These are phyloP conservation scores for Warburgia ugandensis DNA, from an alignment of 164 flowering plant species.

Conservation along the genomic window DNA sequence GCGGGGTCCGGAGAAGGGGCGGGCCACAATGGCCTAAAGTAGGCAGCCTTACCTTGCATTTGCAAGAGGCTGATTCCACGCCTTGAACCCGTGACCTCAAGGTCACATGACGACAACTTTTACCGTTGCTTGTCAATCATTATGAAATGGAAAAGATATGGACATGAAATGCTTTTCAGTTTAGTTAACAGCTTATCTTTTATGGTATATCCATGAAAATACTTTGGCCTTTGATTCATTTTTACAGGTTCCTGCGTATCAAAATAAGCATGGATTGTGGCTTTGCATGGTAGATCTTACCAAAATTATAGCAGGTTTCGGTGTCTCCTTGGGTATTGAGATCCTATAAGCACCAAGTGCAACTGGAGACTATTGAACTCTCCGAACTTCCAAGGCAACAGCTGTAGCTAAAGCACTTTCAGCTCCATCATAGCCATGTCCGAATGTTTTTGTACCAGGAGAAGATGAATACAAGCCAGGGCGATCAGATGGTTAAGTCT, in stretches of 20 bases:
- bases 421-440: slow-evolving; percentile 55
- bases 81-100: no score
- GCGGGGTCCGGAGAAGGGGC: no score
- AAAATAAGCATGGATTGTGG: slow-evolving; percentile 62
- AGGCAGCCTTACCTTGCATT: no score
- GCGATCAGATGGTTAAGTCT: slow-evolving; percentile 73
- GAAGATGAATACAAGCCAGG: slow-evolving; percentile 79
- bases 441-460: slow-evolving; percentile 82
- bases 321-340: slow-evolving; percentile 88
- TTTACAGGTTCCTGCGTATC: slow-evolving; percentile 78
- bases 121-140: no score
- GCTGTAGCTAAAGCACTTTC: slow-evolving; percentile 84
- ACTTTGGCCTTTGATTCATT: not conserved
- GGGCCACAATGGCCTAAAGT: no score
- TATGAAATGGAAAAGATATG: no score
- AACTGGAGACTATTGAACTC: slow-evolving; percentile 96
- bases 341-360: slow-evolving; percentile 98
- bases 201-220: not conserved
- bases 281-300: slow-evolving; percentile 99
- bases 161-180: no score
- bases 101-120: no score
- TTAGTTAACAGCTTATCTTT: no score
- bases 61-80: no score
- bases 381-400: slow-evolving; percentile 77
- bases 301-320: slow-evolving; percentile 93